Evolutionary conservation across 1,139 yeast species (phyloP), one percentile per base, ranked within the genome.

Genomic region (Candida pseudoviswanathii): DNA sequence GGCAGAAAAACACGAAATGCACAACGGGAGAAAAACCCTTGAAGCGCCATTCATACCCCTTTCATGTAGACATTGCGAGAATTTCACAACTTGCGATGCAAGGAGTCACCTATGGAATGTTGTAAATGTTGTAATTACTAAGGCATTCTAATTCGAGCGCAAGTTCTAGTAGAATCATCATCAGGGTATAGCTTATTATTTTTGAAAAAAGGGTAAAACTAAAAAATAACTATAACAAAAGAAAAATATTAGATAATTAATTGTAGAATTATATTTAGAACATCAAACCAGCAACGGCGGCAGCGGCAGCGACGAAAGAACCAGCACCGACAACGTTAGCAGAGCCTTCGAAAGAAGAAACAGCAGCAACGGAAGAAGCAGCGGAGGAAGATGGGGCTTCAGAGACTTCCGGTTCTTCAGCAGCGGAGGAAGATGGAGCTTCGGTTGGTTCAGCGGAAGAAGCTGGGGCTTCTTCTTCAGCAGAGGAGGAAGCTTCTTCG

Each of bases 241-340:
- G 24, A 5, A 3, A 21, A 21, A 4, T 3, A 11, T 4, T 4
- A 16, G 16, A 16, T 2, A 16, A 16, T 16, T 16, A 16, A 16
- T 16, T 16, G 16, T 2, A 33, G 37, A 33, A 11, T 21, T 33
- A 33, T 33, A 37, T 25, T 39, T 39, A 39, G 42, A 39, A 27
- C 11, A 46, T 27, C 33, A 46, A 42, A 26, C 49, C 49, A 37
- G 44, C 26, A 21, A 44, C 49, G 36, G 43, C 49, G 42, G 49
- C 49, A 9, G 46, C 49, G 42, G 41, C 43, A 32, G 49, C 49
- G 34, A 41, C 38, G 24, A 32, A 43, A 10, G 49, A 46, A 38
- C 49, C 49, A 37, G 45, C 46, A 37, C 21, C 26, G 30, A 38
- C 45, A 21, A 22, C 27, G 30, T 36, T 33, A 32, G 49, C 49